Base-by-base conservation (phyloP, 164 flowering plant species). In the Buxus sempervirens region DNA sequence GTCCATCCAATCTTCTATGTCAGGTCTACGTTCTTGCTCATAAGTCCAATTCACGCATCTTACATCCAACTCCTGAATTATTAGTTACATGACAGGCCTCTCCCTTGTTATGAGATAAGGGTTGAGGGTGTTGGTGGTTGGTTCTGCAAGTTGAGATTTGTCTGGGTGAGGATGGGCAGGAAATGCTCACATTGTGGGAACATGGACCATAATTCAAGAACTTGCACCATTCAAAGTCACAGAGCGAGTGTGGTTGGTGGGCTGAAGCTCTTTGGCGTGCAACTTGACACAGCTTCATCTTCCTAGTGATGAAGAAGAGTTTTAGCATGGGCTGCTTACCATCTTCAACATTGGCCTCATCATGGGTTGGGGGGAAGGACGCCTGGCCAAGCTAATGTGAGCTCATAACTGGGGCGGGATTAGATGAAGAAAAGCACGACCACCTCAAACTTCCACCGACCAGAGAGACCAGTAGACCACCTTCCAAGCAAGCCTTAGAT, bases 111-210 rank as follows among this genome's bases (percentile, higher is more conserved):
- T 68, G 48, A 64, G 60, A 67, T 49, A 57, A 32, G 60, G 16
- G 57, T 64, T 49, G 60, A 16, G 8, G 63, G 53, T 72, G 67
- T 64, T 38, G 63, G 73, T 58, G 32, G 54, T 60, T 68, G 19
- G 24, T 73, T 19, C 22, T 49, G 55, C 68, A 58, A 69, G 64
- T 59, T 62, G 73, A 59, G 69, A 15, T 57, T 38, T 62, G 75
- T 76, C 69, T 62, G 71, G 73, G 42, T 58, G 65, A 78, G 67
- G 68, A 90, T 89, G 95, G 91, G 84, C 53, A 90, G 96, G 65
- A 90, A 84, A 75, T 90, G 96, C 77, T 90, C 96, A 63, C 92
- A 82, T 74, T 90, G 96, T 81, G 92, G 96, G 64, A 86, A 85
- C 82, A 77, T 78, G 57, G 96, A 93, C 54, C 96, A 90, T 55